Evolutionary conservation across 148 eudicot species (phyloP).

Genomic region (Camellia sinensis): DNA sequence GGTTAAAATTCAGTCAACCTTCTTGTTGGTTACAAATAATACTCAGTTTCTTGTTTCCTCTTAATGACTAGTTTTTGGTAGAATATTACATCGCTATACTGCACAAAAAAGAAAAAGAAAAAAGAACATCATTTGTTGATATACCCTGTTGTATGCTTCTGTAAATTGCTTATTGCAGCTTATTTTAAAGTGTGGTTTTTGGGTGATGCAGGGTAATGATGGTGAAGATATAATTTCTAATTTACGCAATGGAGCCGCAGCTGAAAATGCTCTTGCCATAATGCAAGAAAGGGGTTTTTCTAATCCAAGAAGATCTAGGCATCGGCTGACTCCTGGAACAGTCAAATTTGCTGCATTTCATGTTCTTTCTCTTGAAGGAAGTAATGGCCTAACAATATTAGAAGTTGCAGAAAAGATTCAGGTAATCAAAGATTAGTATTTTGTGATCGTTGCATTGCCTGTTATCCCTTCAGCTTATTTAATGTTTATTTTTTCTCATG

Average conservation of each 20-base stretch:
- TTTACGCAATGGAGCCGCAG: slow-evolving; percentile 83
- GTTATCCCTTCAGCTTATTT: not conserved
- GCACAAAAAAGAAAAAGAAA: not conserved
- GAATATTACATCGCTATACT: not conserved
- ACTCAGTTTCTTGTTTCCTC: not conserved
- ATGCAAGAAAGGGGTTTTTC: slow-evolving; percentile 85
- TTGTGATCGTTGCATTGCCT: slow-evolving; percentile 10
- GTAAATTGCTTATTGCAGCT: not conserved
- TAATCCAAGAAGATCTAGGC: slow-evolving; percentile 83
- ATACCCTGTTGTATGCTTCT: not conserved
- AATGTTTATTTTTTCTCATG: not conserved
- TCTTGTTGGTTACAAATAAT: not conserved
- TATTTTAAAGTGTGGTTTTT: not conserved
- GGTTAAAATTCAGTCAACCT: not conserved
- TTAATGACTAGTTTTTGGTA: not conserved
- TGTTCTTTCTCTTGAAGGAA: slow-evolving; percentile 85
- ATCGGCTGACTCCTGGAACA: slow-evolving; percentile 95
- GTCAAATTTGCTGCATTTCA: slow-evolving; percentile 96
- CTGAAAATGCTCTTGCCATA: slow-evolving; percentile 73
- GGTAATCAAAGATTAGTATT: slow-evolving; percentile 33
- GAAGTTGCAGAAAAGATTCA: slow-evolving; percentile 94
- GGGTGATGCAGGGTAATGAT: slow-evolving; percentile 59
- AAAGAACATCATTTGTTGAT: not conserved
- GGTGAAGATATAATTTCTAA: slow-evolving; percentile 64
- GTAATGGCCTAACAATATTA: slow-evolving; percentile 70